These are phyloP conservation scores for Microdochium nivale DNA, from an alignment of 2,329 filamentous ascomycete species.

Conservation along the genomic window DNA sequence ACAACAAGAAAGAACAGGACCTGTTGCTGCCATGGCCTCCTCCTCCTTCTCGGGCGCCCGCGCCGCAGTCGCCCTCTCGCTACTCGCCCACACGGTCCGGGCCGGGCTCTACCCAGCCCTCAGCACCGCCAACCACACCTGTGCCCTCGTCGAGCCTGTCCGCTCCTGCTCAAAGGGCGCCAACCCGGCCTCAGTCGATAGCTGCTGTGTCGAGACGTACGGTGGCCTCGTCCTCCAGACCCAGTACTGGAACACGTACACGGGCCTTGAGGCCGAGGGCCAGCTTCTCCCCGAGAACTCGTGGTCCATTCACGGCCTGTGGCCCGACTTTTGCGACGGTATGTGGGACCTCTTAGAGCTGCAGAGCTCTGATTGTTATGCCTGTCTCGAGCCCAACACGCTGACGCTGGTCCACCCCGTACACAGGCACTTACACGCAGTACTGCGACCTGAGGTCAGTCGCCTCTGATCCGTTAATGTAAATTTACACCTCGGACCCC, in stretches of 20 bases:
- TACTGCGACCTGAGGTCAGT: conserved; percentile 50
- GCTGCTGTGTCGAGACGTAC: conserved; percentile 57
- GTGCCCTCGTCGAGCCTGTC: conserved; percentile 30
- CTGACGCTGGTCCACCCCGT: conserved; percentile 27
- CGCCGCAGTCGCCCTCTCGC: conserved; percentile 14
- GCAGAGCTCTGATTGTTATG: too few species aligned
- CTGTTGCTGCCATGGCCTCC: neutral
- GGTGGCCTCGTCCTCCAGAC: conserved; percentile 54
- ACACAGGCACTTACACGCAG: conserved; percentile 52
- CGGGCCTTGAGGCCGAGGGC: conserved; percentile 46
- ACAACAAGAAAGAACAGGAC: neutral
- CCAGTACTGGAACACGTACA: conserved; percentile 58
- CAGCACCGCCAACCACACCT: conserved; percentile 47
- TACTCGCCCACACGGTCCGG: conserved; percentile 17
- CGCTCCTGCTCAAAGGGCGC: conserved; percentile 42
- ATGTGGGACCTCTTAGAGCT: neutral
- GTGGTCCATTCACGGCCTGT: conserved; percentile 54
- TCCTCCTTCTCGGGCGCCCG: conserved; percentile 6
- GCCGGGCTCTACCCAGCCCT: conserved; percentile 33
- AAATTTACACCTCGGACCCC: neutral
- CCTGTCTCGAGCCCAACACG: too few species aligned
- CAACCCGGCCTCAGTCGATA: conserved; percentile 38
- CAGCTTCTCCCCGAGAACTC: conserved; percentile 48
- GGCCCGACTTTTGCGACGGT: conserved; percentile 43
- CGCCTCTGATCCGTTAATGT: neutral